Evolutionary conservation across 257 asterid genomes (phyloP), one percentile per base, ranked within the genome.

Genomic region (Solanum sejunctum): DNA sequence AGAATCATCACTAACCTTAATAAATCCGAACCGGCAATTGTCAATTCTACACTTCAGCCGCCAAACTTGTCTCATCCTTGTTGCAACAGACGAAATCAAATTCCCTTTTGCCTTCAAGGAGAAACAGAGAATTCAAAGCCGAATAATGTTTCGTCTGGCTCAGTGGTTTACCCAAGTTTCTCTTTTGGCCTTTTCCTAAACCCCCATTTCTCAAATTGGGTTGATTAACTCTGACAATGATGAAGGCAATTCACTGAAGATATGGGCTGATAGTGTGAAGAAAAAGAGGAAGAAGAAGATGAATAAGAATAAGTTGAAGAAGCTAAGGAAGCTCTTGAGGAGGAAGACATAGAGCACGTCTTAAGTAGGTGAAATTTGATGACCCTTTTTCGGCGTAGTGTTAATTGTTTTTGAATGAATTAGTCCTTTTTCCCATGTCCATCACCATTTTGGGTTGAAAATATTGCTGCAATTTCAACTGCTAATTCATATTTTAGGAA

Each of bases 201-300:
- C 84, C 93, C 93, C 95, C 17, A 60, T 77, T 70, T 84, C 88
- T 55, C 84, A 89, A 23, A 39, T 85, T 23, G 82, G 88, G 47
- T 56, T 86, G 9, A 61, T 83, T 84, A 70, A 64, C 84, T 67
- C 73, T 80, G 90, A 86, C 85, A 56, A 28, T 3, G 89, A 71
- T 69, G 95, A 81, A 43, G 75, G 26, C 8, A 95, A 91, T 45
- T 63, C 91, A 15, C 84, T 23, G 47, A 85, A 90, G 69, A 86
- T 95, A 21, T 92, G 93, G 88, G 96, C 96, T 20, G 97, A 93
- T 66, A 93, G 97, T 82, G 96, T 93, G 88, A 95, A 95, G 92
- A 92, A 95, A 92, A 95, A 95, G 97, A 90, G 98, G 86, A 93
- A 92, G 84, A 92, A 45, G 94, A 95, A 93, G 95, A 95, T 95